These are phyloP conservation scores for Pinus tabuliformis DNA, from an alignment of 75 land plant species.

Conservation along the genomic window DNA sequence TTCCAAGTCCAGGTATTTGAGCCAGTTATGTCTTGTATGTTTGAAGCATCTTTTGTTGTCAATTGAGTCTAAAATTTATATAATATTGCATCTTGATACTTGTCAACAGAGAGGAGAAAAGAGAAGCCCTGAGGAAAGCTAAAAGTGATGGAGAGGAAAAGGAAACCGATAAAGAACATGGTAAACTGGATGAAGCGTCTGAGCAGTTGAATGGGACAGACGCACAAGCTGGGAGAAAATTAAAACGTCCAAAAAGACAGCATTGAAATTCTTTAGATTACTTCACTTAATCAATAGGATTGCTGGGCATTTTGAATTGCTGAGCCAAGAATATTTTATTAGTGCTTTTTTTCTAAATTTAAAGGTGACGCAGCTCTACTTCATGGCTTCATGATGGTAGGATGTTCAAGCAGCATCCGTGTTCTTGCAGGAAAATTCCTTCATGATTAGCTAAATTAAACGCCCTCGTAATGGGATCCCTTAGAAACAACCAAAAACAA, in stretches of 20 bases:
- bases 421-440: not conserved
- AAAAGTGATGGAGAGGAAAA: not conserved
- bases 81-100: not conserved
- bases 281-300: not conserved
- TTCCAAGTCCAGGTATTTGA: constrained; percentile 28
- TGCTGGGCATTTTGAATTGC: not conserved
- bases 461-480: not conserved
- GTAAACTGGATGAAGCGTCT: not conserved
- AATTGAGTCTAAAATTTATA: not conserved
- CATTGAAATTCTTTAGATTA: not conserved
- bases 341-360: not conserved
- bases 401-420: not conserved
- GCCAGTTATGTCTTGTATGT: not conserved
- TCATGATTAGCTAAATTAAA: not conserved
- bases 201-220: not conserved
- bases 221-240: not conserved
- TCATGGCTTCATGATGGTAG: not conserved
- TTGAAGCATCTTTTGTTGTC: not conserved
- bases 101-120: constrained; percentile 4
- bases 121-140: constrained; percentile 4
- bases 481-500: not conserved
- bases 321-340: not conserved
- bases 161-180: not conserved
- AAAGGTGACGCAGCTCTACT: not conserved
- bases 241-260: not conserved